Evolutionary conservation across 139 green algal genomes (phyloP), one percentile per base, ranked within the genome.

Genomic region (Picochlorum costavermella): DNA sequence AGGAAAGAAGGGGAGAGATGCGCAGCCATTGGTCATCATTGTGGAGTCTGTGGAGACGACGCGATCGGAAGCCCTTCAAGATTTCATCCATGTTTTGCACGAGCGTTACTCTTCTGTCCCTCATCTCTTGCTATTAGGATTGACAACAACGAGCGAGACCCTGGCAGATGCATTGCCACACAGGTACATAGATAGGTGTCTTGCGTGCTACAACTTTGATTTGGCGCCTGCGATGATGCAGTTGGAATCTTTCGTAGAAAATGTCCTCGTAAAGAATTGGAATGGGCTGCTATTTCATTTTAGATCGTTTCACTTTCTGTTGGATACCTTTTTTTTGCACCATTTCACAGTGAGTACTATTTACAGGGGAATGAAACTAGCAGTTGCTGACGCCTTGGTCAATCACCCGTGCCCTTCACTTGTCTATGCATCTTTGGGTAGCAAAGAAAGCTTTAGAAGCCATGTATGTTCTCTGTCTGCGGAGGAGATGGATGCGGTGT

Each of bases 1-100:
- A 23, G 17, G 3, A 36, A 49, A 62, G 36, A 25, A 28, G 14
- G 45, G 28, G 26, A 56, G 43, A 6, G 50, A 64, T 3, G 2
- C 55, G 11, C 30, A 57, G 49, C 80, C 80, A 30, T 40, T 86
- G 51, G 80, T 81, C 11, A 53, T 86, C 2, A 28, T 86, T 23
- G 46, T 86, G 50, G 74, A 83, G 53, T 67, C 62, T 11, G 67
- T 65, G 12, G 80, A 86, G 25, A 55, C 45, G 0, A 60, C 66
- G 2, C 63, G 79, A 25, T 25, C 59, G 5, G 11, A 30, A 25
- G 59, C 62, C 3, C 69, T 86, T 14, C 44, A 71, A 2, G 70
- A 78, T 29, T 50, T 86, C 4, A 65, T 86, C 25, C 6, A 63
- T 1, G 28, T 62, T 2, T 51, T 83, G 9, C 71, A 63, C 33